Evolutionary conservation across 441 rosid species (phyloP), one percentile per base, ranked within the genome.

Genomic region (Populus trichocarpa): DNA sequence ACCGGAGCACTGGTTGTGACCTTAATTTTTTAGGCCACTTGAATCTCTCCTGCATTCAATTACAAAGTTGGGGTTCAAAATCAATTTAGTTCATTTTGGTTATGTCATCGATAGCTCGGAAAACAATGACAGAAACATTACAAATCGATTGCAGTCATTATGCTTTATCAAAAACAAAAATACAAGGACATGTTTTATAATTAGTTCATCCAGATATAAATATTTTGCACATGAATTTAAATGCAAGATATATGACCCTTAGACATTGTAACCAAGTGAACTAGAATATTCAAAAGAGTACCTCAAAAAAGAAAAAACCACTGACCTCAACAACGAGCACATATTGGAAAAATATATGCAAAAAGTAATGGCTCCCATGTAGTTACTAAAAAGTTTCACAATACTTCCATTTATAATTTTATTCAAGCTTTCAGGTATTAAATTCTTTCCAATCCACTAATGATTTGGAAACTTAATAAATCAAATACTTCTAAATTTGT

Each of bases 1-100:
- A 92, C 95, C 88, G 92, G 87, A 82, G 98, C 99, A 76, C 84
- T 88, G 65, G 96, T 89, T 40, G 97, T 90, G 80, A 96, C 94
- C 86, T 90, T 96, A 77, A 96, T 96, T 85, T 91, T 97, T 85
- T 93, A 96, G 67, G 93, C 90, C 63, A 97, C 96, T 81, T 89
- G 95, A 87, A 96, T 90, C 88, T 93, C 98, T 71, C 91, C 98
- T 96, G 90, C 71, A 78, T 18, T 69, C 63, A 73, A 53, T 75
- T 40, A 80, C 46, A 40, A 73, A 30, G 6, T 67, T 4, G 14
- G 11, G 20, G 4, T 50, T 18, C 0, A 61, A 18, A 53, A 30
- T 53, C 36, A 70, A 28, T 36, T 30, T 16, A 64, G 76, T 57
- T 66, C 13, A 46, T 30, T 36, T 22, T 12, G 5, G 8, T 4